A percentile compares a stretch with the other conserved stretches of the same genome.
These are phyloP conservation scores for Andrographis paniculata DNA, from an alignment of 305 asterid species.

Conservation along the genomic window DNA sequence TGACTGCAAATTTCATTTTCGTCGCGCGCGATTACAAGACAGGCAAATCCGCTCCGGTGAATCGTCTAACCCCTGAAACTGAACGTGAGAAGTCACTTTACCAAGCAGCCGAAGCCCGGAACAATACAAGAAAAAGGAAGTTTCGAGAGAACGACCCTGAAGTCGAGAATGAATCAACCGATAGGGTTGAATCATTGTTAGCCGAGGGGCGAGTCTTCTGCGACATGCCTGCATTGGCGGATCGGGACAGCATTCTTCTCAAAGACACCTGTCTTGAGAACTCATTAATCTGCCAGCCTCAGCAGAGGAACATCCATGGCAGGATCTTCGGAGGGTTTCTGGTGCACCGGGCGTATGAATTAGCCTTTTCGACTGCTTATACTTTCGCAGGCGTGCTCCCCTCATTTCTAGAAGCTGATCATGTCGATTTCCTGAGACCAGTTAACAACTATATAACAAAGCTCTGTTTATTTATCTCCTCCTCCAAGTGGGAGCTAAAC, in stretches of 20 bases:
- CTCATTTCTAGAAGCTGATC: conserved; percentile 77
- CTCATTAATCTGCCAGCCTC: conserved; percentile 84
- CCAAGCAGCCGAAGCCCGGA: conserved; percentile 69
- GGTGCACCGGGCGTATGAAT: conserved; percentile 81
- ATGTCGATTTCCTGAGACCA: conserved; percentile 79
- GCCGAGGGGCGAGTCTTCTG: conserved; percentile 76
- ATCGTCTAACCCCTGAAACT: conserved; percentile 55
- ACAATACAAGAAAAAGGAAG: conserved; percentile 38
- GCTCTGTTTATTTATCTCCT: too few relatives aligned
- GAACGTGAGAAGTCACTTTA: conserved; percentile 56
- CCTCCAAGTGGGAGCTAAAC: too few relatives aligned
- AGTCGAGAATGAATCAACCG: conserved; percentile 23
- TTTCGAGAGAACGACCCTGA: neutral
- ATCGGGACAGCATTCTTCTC: conserved; percentile 79
- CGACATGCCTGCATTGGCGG: conserved; percentile 89
- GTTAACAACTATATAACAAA: too few relatives aligned
- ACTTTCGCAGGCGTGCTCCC: conserved; percentile 91
- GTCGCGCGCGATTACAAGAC: conserved; percentile 87
- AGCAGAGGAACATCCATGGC: conserved; percentile 84
- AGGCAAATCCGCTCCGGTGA: conserved; percentile 78
- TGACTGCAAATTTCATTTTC: conserved; percentile 82
- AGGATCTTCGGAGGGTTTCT: conserved; percentile 86
- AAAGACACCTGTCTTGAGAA: conserved; percentile 77
- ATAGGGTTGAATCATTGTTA: conserved; percentile 40
- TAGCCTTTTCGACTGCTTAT: conserved; percentile 79